Conservation (phyloP, 441 rosid species). For the Melastoma candidum region DNA sequence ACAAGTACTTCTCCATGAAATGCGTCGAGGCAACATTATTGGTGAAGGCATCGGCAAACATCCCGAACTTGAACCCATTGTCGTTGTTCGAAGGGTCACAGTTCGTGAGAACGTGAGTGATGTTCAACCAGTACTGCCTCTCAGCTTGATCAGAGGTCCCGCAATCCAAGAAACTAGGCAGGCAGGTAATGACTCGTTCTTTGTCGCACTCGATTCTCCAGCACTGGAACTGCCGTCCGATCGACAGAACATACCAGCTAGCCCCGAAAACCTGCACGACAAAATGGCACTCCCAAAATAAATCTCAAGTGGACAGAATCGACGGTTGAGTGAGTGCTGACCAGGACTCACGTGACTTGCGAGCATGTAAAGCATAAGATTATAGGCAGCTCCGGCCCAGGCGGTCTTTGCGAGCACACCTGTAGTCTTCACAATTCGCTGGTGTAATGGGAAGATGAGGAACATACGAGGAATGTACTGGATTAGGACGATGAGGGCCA, state of each 20-base stretch:
- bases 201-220: slow-evolving; percentile 12
- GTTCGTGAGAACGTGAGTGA: slow-evolving; percentile 13
- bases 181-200: slow-evolving; percentile 11
- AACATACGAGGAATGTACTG: slow-evolving; percentile 17
- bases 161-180: slow-evolving; percentile 15
- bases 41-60: slow-evolving; percentile 14
- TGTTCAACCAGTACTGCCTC: slow-evolving; percentile 15
- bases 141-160: slow-evolving; percentile 4
- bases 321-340: too few relatives aligned
- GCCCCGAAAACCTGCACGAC: slow-evolving; percentile 11
- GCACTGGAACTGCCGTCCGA: slow-evolving; percentile 16
- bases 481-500: slow-evolving; percentile 14
- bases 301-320: too few relatives aligned
- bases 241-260: slow-evolving; percentile 13
- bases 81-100: slow-evolving; percentile 13
- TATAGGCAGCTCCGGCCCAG: slow-evolving; percentile 18
- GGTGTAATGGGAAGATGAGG: slow-evolving; percentile 15
- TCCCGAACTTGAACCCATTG: slow-evolving; percentile 12
- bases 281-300: too few relatives aligned
- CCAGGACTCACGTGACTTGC: slow-evolving; percentile 13
- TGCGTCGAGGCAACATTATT: slow-evolving; percentile 13
- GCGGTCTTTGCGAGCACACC: slow-evolving; percentile 19
- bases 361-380: slow-evolving; percentile 15
- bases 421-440: slow-evolving; percentile 12
- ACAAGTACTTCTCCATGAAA: slow-evolving; percentile 16